These are phyloP conservation scores for Malus asiatica DNA, from an alignment of 306 rosid genomes.

Conservation along the genomic window DNA sequence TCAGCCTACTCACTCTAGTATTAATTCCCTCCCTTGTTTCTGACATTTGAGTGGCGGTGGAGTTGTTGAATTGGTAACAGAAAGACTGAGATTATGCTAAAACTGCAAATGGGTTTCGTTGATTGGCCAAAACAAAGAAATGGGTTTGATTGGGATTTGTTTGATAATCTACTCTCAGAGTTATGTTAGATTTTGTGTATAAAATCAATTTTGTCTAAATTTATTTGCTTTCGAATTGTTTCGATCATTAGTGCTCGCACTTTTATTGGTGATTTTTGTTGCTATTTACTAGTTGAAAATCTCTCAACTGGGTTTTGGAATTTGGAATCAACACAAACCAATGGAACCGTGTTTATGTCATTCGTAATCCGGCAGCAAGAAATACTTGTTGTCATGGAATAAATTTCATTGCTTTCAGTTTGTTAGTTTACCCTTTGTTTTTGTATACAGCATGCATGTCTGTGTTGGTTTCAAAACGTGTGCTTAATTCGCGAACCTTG, in stretches of 20 bases:
- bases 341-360: neutral
- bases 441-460: neutral
- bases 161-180: neutral
- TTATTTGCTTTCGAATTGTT: neutral
- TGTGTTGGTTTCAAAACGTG: neutral
- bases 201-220: neutral
- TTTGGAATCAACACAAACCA: neutral
- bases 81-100: neutral
- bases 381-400: neutral
- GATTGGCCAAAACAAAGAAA: neutral
- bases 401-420: neutral
- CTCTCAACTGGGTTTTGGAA: too few relatives aligned
- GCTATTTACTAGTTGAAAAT: too few relatives aligned
- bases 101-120: neutral
- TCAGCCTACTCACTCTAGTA: slow-evolving; percentile 6
- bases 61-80: neutral
- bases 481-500: neutral
- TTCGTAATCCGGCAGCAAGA: neutral
- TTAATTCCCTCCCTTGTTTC: neutral
- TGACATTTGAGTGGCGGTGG: neutral
- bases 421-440: neutral
- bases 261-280: neutral
- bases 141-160: neutral
- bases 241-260: neutral
- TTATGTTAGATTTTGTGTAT: neutral